A percentile compares a stretch with the other conserved stretches of the same genome.
Conservation (phyloP, 176 grass and related monocot genomes). For the Eleusine coracana region DNA sequence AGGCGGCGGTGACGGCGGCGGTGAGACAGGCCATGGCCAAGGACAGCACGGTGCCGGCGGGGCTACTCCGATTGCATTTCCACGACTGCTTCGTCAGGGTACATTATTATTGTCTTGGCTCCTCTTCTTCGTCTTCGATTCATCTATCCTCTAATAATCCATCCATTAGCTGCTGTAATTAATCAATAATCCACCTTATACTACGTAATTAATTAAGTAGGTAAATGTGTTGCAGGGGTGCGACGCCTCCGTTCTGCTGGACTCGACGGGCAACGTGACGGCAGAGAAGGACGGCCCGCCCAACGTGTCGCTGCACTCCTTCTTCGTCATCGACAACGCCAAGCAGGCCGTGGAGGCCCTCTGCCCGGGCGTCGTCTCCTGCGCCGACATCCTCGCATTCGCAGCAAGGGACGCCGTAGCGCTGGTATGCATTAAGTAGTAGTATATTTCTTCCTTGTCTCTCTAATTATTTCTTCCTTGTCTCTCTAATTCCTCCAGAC, state of each 20-base stretch:
- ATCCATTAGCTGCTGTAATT: too few relatives aligned
- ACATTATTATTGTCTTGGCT: background rate
- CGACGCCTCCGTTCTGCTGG: conserved; percentile 73
- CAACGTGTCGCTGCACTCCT: conserved; percentile 78
- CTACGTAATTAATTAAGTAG: too few relatives aligned
- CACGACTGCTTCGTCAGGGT: conserved; percentile 94
- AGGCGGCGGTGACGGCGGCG: conserved; percentile 57
- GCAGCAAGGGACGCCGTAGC: conserved; percentile 70
- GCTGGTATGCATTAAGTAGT: conserved; percentile 47
- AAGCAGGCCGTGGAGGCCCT: conserved; percentile 79
- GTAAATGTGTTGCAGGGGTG: conserved; percentile 48
- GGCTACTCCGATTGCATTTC: conserved; percentile 84
- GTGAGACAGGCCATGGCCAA: conserved; percentile 62
- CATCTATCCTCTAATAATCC: too few relatives aligned
- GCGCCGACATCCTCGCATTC: conserved; percentile 71
- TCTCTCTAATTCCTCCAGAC: too few relatives aligned
- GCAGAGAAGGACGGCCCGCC: conserved; percentile 86
- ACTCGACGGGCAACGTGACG: conserved; percentile 53
- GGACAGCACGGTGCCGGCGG: conserved; percentile 77
- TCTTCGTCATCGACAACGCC: conserved; percentile 92
- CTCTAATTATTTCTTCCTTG: too few relatives aligned
- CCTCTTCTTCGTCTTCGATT: too few relatives aligned
- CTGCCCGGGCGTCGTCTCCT: conserved; percentile 74
- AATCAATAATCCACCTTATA: too few relatives aligned
- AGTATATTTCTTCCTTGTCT: too few relatives aligned